Base-by-base conservation (phyloP, 2,329 filamentous ascomycete genomes). In the Pyricularia grisea region DNA sequence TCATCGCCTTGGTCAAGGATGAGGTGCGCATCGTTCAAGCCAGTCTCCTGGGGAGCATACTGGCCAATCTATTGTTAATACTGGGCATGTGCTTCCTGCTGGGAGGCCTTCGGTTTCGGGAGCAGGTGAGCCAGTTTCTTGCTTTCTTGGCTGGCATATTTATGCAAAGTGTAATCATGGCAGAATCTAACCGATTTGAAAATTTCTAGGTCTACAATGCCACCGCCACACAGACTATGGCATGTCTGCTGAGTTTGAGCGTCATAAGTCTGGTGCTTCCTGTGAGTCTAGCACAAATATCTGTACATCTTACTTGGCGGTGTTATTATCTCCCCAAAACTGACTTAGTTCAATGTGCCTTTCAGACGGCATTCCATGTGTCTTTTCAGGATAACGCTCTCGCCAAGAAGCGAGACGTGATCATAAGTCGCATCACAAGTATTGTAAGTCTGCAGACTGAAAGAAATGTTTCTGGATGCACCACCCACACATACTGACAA, bases 171-270 rank as follows among this genome's bases (percentile, higher is more conserved):
- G 20, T 1, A 55, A 55, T 7, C 6, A 55, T 55, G 3, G 11
- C 11, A n/a, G 7, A n/a, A n/a, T 55, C 42, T 55, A 55, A 55
- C 42, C 7, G 20, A 55, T 55, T 5, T n/a, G n/a, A 3, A n/a
- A 27, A 4, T 61, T 30, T 14, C 12, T 68, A 91, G 87, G 90
- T 97, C 71, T 97, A 97, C 81, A 97, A 97, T 80, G 95, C 89
- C 79, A 97, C 92, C 27, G 92, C 97, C 70, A 97, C 93, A 0
- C 93, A 97, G 78, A 97, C 97, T 92, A 97, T 93, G 77, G 94
- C 94, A 67, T 97, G 93, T 80, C 84, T 97, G 74, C 86, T 97
- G 73, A 96, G 92, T 82, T 79, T 97, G 78, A 94, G 92, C 76
- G 94, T 97, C 71, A 94, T 92, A 79, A 97, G 93, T 81, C 83